Base-by-base conservation (phyloP, 2,329 filamentous ascomycete genomes). In the Xylariaceae sp. region DNA sequence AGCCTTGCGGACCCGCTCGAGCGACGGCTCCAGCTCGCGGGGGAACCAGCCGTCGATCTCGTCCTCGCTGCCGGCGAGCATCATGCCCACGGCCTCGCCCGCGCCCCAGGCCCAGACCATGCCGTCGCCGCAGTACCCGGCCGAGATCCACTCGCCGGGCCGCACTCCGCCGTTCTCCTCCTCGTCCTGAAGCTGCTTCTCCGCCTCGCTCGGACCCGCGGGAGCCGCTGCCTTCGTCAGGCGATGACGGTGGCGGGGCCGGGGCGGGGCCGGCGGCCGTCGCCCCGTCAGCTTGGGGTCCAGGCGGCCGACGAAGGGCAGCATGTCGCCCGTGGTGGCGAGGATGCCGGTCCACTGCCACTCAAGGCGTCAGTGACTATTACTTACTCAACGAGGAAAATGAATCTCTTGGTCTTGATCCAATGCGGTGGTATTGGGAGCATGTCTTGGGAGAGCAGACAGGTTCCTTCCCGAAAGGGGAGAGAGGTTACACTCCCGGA, bases 101-200 rank as follows among this genome's bases (percentile, higher is more conserved):
- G 60, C 68, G 11, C 70, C 57, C 68, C 69, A 74, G 3, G 68
- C 63, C 57, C 63, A 68, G 3, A 66, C 64, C 68, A 74, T 72
- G 4, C 70, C 70, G 27, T 72, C 64, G 11, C 69, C 69, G 27
- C 55, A 61, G 44, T 65, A 74, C 1, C 67, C 70, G 1, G 65
- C 68, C 2, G 64, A 57, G n/a, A 72, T 57, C 68, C 68, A 75
- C 45, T 74, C 67, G 2, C 63, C 63, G 0, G 51, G 41, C 12
- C 33, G 8, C 9, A 37, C 36, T 8, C 21, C 10, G 31, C 19
- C 33, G 11, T 6, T 13, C 0, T 31, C 36, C 4, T 36, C 37
- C 1, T 35, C 42, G 6, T 19, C 36, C 12, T 14, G 13, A 8
- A n/a, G 9, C 17, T 28, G n/a, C n/a, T n/a, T n/a, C 21, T 23